Conservation (phyloP, 441 rosid species). For the Eruca vesicaria region DNA sequence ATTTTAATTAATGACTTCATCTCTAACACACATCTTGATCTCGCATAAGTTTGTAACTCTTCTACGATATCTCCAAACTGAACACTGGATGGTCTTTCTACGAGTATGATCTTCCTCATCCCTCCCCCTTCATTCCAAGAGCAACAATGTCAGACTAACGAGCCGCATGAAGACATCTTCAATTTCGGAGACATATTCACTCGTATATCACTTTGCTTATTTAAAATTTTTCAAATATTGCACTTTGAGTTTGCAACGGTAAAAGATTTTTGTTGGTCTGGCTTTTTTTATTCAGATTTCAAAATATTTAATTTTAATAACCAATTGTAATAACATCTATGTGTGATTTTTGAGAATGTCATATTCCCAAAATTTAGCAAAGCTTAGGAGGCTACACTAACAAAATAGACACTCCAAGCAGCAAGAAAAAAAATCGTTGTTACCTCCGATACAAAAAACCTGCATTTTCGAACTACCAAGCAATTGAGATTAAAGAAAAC, state of each 20-base stretch:
- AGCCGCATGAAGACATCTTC: too few relatives aligned
- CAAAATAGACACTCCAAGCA: background rate
- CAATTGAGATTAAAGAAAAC: background rate
- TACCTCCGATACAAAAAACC: background rate
- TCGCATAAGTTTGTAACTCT: too few relatives aligned
- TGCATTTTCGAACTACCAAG: background rate
- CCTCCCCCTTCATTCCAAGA: too few relatives aligned
- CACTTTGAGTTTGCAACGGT: background rate
- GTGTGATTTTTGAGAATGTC: background rate
- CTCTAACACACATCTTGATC: too few relatives aligned
- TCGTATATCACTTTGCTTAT: background rate
- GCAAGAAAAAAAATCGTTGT: background rate
- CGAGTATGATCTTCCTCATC: too few relatives aligned
- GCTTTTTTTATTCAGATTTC: background rate
- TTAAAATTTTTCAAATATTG: background rate
- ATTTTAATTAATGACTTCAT: too few relatives aligned
- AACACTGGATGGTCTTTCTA: too few relatives aligned
- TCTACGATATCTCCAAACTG: too few relatives aligned
- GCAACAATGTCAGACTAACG: too few relatives aligned
- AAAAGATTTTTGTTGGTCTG: background rate
- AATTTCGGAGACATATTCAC: too few relatives aligned
- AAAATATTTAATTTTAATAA: background rate
- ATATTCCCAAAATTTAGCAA: background rate
- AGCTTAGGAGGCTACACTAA: background rate
- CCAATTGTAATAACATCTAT: background rate